Evolutionary conservation across 768 basidiomycete species (phyloP), one percentile per base, ranked within the genome.

Genomic region (Podaxis mareebaensis): DNA sequence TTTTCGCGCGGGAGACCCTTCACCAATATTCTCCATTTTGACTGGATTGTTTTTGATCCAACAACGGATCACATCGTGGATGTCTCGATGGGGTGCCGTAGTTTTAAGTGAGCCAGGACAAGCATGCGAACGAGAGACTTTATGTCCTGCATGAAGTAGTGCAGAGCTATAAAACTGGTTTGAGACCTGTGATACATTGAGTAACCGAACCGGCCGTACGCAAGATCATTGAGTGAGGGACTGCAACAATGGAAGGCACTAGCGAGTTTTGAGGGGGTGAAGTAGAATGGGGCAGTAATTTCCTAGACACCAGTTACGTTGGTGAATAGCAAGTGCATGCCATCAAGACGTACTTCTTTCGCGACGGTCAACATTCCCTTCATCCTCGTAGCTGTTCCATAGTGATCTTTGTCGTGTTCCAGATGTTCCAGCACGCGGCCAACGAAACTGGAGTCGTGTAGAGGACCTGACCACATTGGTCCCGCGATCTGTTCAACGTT

Each of bases 281-380:
- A 96, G 75, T 91, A 98, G 75, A 98, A 96, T 0, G 89, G 90
- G 7, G 76, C 74, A 28, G 84, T 75, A 12, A 94, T 75, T 77
- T 96, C 94, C 93, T 96, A 62, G 13, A 55, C 1, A 20, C 4
- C 42, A 24, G 3, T 20, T 5, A 52, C 64, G 52, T 61, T 22
- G 53, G 20, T 51, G 20, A 30, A 52, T 30, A 36, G 57, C 20
- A 46, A 20, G 42, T 38, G 12, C 60, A 17, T 38, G 7, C 53
- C 20, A 24, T 40, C 12, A 56, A 24, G 13, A 74, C 84, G 46
- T 52, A 92, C 96, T 79, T 96, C 91, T 74, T 88, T 85, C 0
- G 96, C 95, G 2, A 97, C 83, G 6, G 90, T 88, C 52, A 99
- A 77, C 97, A 99, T 99, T 0, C 97, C 97, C 74, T 89, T 91